A percentile compares a stretch with the other conserved stretches of the same genome.
These are phyloP conservation scores for Knufia petricola DNA, from an alignment of 2,329 filamentous ascomycete genomes.

Conservation along the genomic window DNA sequence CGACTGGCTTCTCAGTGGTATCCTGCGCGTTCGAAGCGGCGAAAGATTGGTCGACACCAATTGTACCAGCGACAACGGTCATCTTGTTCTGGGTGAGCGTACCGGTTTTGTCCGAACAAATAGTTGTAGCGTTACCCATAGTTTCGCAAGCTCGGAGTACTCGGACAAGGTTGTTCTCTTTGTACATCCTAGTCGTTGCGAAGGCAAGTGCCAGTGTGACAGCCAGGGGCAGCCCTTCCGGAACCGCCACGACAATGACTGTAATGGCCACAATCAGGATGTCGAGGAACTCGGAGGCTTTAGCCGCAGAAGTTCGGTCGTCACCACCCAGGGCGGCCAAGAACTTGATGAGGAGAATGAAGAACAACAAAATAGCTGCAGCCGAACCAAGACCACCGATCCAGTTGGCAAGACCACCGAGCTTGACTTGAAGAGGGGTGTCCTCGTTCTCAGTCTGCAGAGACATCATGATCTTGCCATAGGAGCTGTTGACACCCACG, in stretches of 20 bases:
- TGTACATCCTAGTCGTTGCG: slow-evolving; percentile 66
- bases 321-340: slow-evolving; percentile 55
- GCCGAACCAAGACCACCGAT: slow-evolving; percentile 69
- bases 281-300: slow-evolving; percentile 67
- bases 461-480: slow-evolving; percentile 65
- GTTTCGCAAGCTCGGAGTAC: slow-evolving; percentile 70
- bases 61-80: slow-evolving; percentile 63
- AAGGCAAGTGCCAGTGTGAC: slow-evolving; percentile 71
- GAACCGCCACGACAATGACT: slow-evolving; percentile 70
- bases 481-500: slow-evolving; percentile 62
- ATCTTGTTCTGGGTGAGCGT: slow-evolving; percentile 67
- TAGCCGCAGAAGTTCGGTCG: slow-evolving; percentile 51
- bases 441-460: slow-evolving; percentile 65
- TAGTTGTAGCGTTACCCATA: slow-evolving; percentile 70
- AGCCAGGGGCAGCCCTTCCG: slow-evolving; percentile 65
- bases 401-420: slow-evolving; percentile 65
- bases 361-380: slow-evolving; percentile 67
- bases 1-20: slow-evolving; percentile 7
- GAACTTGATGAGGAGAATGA: slow-evolving; percentile 79
- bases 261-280: slow-evolving; percentile 72
- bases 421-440: slow-evolving; percentile 66
- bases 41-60: slow-evolving; percentile 52
- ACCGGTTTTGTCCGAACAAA: slow-evolving; percentile 73
- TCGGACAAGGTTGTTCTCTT: slow-evolving; percentile 66
- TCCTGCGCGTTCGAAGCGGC: slow-evolving; percentile 13